A percentile compares a stretch with the other conserved stretches of the same genome.
phyloP scores from a whole-genome alignment of 2,329 filamentous ascomycete species.

The Emmonsiellopsis sp. region DNA sequence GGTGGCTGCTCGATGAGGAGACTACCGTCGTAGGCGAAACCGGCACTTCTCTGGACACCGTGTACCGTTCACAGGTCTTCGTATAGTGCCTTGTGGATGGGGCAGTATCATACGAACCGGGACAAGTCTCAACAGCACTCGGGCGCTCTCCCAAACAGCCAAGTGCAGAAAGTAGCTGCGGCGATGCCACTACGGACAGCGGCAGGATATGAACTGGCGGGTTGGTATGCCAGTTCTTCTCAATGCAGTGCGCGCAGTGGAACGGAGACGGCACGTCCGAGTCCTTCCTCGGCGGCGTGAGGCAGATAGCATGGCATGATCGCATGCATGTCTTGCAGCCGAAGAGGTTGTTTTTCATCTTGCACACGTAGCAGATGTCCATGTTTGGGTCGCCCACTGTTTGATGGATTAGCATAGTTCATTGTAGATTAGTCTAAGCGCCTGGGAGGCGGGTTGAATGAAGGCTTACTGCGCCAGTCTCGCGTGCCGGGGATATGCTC shows the following conservation, averaged over 20 bases:
- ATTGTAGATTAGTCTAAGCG: too few species aligned
- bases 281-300: background rate
- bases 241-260: background rate
- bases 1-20: background rate
- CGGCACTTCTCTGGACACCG: background rate
- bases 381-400: slow-evolving; percentile 1
- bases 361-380: background rate
- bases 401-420: background rate
- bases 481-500: background rate
- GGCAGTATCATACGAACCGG: background rate
- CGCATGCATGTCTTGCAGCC: slow-evolving; percentile 1
- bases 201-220: background rate
- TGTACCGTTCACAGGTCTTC: background rate
- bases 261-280: background rate
- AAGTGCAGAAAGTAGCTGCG: too few species aligned
- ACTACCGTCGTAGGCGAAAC: background rate
- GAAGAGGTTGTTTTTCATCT: background rate
- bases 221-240: background rate
- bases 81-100: background rate
- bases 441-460: too few species aligned
- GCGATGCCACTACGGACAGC: background rate
- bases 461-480: background rate
- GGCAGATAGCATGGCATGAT: background rate
- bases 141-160: too few species aligned
- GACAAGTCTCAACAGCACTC: background rate